Percentiles rank a stretch among this genome's conserved stretches.
These are phyloP conservation scores for Ceratobasidium sp. DNA, from an alignment of 1,284 basidiomycete species.

Conservation along the genomic window DNA sequence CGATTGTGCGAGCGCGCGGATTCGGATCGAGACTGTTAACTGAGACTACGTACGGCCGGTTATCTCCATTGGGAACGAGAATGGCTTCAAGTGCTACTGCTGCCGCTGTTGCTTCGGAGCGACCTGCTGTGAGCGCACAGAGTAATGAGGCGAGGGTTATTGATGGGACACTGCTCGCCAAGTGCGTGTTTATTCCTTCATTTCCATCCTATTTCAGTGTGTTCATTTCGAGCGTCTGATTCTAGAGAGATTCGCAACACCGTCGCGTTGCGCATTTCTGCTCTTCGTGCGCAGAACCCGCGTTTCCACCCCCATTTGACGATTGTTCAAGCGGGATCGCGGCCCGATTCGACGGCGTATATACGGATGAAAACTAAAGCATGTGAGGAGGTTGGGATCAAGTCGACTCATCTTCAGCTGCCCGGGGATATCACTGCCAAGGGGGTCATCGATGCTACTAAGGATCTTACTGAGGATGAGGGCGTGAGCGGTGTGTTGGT, in stretches of 20 bases:
- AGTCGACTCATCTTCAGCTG: slow-evolving; percentile 84
- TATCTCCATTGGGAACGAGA: background rate
- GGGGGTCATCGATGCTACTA: slow-evolving; percentile 83
- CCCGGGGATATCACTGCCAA: slow-evolving; percentile 80
- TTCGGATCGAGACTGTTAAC: slow-evolving; percentile 11
- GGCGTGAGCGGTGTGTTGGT: slow-evolving; percentile 92
- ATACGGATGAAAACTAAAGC: slow-evolving; percentile 99
- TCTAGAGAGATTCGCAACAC: slow-evolving; percentile 70
- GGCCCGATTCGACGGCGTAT: slow-evolving; percentile 92
- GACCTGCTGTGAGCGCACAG: slow-evolving; percentile 4
- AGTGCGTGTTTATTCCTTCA: slow-evolving; percentile 67
- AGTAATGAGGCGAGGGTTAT: slow-evolving; percentile 69
- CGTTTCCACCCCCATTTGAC: slow-evolving; percentile 91
- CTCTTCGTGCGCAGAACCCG: slow-evolving; percentile 74
- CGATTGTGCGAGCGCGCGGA: slow-evolving; percentile 6
- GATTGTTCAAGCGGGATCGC: slow-evolving; percentile 94
- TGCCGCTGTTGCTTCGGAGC: background rate
- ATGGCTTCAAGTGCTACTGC: slow-evolving; percentile 39
- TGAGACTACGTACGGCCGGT: slow-evolving; percentile 20
- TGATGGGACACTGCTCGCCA: slow-evolving; percentile 90
- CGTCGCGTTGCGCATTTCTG: slow-evolving; percentile 75
- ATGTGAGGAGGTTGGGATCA: slow-evolving; percentile 94
- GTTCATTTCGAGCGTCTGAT: slow-evolving; percentile 39
- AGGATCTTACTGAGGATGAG: slow-evolving; percentile 87
- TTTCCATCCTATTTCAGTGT: slow-evolving; percentile 34